Evolutionary conservation across 805 yeast species (phyloP).

Genomic region (Jamesozyma jinghongensis): DNA sequence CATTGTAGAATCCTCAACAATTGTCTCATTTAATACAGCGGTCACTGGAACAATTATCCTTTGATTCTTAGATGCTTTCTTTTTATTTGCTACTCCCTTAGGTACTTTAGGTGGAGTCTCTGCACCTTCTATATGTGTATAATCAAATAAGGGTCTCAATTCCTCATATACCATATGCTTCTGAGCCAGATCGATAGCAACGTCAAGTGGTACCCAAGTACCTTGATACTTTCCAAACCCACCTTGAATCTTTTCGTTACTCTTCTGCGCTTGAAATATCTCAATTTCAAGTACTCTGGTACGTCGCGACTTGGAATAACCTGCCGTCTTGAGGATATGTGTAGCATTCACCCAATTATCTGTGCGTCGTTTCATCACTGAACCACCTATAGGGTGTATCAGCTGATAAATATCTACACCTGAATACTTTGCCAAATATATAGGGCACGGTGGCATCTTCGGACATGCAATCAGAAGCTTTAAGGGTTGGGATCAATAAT

Average conservation of each 20-base stretch:
- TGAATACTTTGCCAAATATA: conserved; percentile 71
- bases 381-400: conserved; percentile 47
- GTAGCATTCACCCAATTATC: conserved; percentile 93
- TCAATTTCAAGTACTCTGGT: conserved; percentile 88
- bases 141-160: conserved; percentile 59
- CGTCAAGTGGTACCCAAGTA: conserved; percentile 84
- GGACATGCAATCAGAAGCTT: too few relatives aligned
- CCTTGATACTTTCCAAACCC: conserved; percentile 97
- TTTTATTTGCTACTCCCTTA: conserved; percentile 21
- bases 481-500: too few relatives aligned
- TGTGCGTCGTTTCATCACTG: conserved; percentile 66
- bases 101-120: conserved; percentile 52
- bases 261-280: conserved; percentile 70
- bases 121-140: conserved; percentile 41
- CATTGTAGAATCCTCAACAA: too few relatives aligned
- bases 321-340: conserved; percentile 86
- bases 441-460: conserved; percentile 7
- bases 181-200: conserved; percentile 60
- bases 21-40: too few relatives aligned
- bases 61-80: too few relatives aligned
- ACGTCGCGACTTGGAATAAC: conserved; percentile 88
- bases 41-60: too few relatives aligned
- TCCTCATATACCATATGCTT: conserved; percentile 55
- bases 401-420: conserved; percentile 81
- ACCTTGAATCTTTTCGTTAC: conserved; percentile 91